Base-by-base conservation (phyloP, 495 filamentous ascomycete species). In the Aspergillus sparsus region DNA sequence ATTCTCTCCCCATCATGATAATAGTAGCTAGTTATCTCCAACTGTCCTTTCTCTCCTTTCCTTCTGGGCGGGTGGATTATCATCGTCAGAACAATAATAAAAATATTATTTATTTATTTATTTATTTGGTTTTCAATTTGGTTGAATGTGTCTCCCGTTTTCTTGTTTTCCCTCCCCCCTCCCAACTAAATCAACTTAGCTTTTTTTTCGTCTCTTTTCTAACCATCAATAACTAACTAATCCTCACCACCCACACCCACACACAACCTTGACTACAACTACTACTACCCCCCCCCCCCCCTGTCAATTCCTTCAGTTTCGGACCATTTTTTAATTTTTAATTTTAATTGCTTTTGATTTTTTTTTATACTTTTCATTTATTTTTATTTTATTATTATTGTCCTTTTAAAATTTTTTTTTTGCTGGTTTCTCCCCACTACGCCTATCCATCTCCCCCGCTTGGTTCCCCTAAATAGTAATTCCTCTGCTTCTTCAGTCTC, bases 1-100 rank as follows among this genome's bases (percentile, higher is more conserved):
- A 63, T 65, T 60, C 55, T 49, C 53, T 62, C 60, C 62, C n/a
- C 44, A 65, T 63, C 62, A 52, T 56, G 60, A 64, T 64, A 27
- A 27, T 27, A 27, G 21, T 3, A 27, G 21, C 3, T 27, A 27
- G 21, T 27, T 27, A 60, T 53, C 53, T 62, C 55, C 55, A 49
- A 49, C 45, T 58, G 60, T 52, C 41, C 16, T 1, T 27, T 27
- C 35, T 42, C 51, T 55, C 57, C 54, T 63, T 62, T 62, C 53
- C 53, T 52, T 55, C 44, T 36, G 13, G 51, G 35, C 27, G 21
- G 21, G 21, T 27, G 21, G 21, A 27, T 27, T 27, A 27, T 27
- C 21, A 27, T 27, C 21, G 3, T 27, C 21, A 27, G 21, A 27
- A 27, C 3, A 27, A 27, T 27, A 27, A 27, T 27, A 3, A 27